Base-by-base conservation (phyloP, 2,329 filamentous ascomycete genomes). In the Beauveria australis region DNA sequence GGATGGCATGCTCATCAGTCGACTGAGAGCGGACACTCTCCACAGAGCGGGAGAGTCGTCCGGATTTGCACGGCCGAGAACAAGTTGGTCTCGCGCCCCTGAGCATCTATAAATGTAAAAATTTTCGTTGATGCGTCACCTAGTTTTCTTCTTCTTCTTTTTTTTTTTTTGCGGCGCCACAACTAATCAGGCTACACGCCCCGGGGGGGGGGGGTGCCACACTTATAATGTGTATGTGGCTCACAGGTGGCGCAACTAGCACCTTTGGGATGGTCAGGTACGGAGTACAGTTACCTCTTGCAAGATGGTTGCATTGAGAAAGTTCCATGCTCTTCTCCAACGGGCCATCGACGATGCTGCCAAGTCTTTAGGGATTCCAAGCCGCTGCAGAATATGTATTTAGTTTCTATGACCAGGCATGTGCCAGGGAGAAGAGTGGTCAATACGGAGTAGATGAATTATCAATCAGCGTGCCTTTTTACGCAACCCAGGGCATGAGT, bases 211-310 rank as follows among this genome's bases (percentile, higher is more conserved):
- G 24, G 24, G 24, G 22, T 22, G 40, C 33, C 33, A 14, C 33
- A 37, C 30, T 1, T 7, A 41, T 55, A 8, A 51, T 2, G 19
- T 51, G 46, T 19, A 40, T 18, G 33, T 41, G 46, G 44, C 54
- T 49, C n/a, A n/a, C 30, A 14, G 28, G 55, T 58, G 55, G 55
- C 55, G 55, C 12, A 28, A 43, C 46, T 43, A 58, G 54, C 26
- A 46, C 10, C 12, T 12, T 10, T 22, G 18, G 18, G 5, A 30
- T 43, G 24, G 16, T 33, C 49, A 54, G 10, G 30, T 24, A n/a
- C n/a, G n/a, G n/a, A n/a, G n/a, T n/a, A 57, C 53, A 22, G 14
- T 14, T 22, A 30, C 43, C 18, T 57, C 14, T 9, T 26, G 9
- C 10, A 8, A 46, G 26, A 33, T 33, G 46, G 55, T 58, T 56